These are phyloP conservation scores for Pestalotiopsis sp. DNA, from an alignment of 2,329 filamentous ascomycete genomes.

Conservation along the genomic window DNA sequence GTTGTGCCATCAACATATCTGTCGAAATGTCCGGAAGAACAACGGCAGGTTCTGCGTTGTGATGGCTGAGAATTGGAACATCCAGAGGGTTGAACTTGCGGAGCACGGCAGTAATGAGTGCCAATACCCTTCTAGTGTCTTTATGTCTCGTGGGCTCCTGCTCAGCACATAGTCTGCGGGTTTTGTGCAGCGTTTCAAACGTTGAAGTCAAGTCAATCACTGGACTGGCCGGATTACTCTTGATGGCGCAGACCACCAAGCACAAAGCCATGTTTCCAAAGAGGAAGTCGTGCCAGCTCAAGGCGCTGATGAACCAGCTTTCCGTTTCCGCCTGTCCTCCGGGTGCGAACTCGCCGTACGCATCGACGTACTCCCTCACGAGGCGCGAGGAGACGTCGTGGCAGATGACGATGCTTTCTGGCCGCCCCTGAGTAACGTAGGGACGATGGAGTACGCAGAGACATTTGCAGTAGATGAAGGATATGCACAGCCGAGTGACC, in stretches of 20 bases:
- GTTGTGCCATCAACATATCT: not conserved
- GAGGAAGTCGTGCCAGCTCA: constrained; percentile 10
- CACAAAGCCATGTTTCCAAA: constrained; percentile 7
- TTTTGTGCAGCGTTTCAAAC: not conserved
- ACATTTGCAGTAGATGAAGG: constrained; percentile 7
- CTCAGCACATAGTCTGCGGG: not conserved
- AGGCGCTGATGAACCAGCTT: constrained; percentile 8
- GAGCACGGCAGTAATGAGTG: not conserved
- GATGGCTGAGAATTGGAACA: too few species aligned
- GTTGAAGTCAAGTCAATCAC: not conserved
- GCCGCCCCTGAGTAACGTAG: not conserved
- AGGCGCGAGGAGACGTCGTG: not conserved
- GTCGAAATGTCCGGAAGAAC: not conserved
- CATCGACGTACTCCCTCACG: not conserved
- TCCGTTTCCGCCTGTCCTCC: constrained; percentile 9
- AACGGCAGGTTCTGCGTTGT: not conserved
- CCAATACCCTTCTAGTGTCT: not conserved
- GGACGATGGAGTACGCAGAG: constrained; percentile 1
- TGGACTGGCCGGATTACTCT: not conserved
- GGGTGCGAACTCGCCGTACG: constrained; percentile 1
- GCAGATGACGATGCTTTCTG: not conserved
- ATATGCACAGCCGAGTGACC: constrained; percentile 7
- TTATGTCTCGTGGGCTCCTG: not conserved
- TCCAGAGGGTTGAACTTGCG: not conserved
- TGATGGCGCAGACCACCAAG: not conserved